Evolutionary conservation across 2,329 filamentous ascomycete genomes (phyloP), one percentile per base, ranked within the genome.

Genomic region (Cordyceps tenuipes): DNA sequence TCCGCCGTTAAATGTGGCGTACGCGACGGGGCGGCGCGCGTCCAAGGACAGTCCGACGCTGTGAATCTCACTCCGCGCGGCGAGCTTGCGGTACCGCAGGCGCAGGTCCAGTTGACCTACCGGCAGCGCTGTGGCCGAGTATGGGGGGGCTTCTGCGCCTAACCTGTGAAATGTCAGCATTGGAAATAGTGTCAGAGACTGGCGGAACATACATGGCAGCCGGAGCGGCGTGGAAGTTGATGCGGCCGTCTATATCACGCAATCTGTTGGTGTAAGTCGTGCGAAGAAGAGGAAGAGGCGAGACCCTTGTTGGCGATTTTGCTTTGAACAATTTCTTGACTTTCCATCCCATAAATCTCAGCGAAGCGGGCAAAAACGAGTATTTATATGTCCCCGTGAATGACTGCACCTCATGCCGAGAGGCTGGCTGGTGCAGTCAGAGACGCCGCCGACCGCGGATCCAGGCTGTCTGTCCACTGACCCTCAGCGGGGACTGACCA

Each of bases 11-110:
- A 69, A 73, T 46, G 68, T 67, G 17, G 71, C 69, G 21, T 70
- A 71, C 29, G 67, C 71, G 17, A 66, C 50, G 46, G 63, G 57
- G 19, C 59, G 26, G 2, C 65, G 63, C 0, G 66, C 65, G 19
- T 63, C 60, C 4, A 66, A 63, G 2, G 70, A 69, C 52, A 73
- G 65, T 53, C 69, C 70, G 21, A 73, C 68, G 1, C 66, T 66
- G 57, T 64, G 65, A 62, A 74, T 72, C 59, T 74, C 72, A 12
- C 66, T 63, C 50, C 65, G 69, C 62, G 69, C 67, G 53, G 66
- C 66, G 19, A 62, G 46, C 17, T 70, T 68, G 34, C 66, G 64
- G 61, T 67, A 70, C 52, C 69, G 70, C 2, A 67, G 66, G 21
- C 61, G 55, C 41, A 73, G 66, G 17, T 59, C 61, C 51, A 71